These are phyloP conservation scores for Gossypioides kirkii DNA, from an alignment of 345 rosid genomes.

Conservation along the genomic window DNA sequence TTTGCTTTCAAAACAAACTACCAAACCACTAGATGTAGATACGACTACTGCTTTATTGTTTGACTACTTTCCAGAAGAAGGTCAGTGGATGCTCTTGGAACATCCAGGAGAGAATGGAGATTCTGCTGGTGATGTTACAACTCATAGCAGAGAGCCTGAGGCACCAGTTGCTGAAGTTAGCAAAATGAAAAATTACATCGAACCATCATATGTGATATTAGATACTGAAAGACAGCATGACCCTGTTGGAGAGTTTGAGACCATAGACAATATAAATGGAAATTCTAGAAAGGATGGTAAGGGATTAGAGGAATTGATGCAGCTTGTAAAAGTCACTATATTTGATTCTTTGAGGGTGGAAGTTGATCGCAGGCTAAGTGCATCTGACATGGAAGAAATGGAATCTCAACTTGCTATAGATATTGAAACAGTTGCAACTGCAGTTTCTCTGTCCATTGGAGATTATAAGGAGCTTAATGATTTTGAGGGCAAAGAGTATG, in stretches of 20 bases:
- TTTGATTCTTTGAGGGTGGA: constrained; percentile 65
- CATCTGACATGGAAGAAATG: constrained; percentile 51
- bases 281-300: constrained; percentile 21
- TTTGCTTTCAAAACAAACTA: constrained; percentile 35
- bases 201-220: constrained; percentile 60
- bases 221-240: constrained; percentile 48
- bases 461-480: constrained; percentile 28
- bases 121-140: constrained; percentile 26
- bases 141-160: constrained; percentile 21
- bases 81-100: constrained; percentile 83
- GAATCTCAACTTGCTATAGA: constrained; percentile 53
- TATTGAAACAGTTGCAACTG: constrained; percentile 60
- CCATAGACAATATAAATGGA: constrained; percentile 22
- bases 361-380: constrained; percentile 60
- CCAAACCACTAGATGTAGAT: constrained; percentile 59
- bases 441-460: constrained; percentile 53
- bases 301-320: constrained; percentile 42
- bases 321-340: constrained; percentile 53
- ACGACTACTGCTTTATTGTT: constrained; percentile 68
- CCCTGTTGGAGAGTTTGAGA: constrained; percentile 32
- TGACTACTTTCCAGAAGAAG: constrained; percentile 89
- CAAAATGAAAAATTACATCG: constrained; percentile 41
- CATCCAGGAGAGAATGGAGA: constrained; percentile 42
- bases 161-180: constrained; percentile 24
- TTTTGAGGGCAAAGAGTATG: constrained; percentile 31